phyloP scores from a whole-genome alignment of 2,329 filamentous ascomycete species.

The Zymoseptoria brevis region DNA sequence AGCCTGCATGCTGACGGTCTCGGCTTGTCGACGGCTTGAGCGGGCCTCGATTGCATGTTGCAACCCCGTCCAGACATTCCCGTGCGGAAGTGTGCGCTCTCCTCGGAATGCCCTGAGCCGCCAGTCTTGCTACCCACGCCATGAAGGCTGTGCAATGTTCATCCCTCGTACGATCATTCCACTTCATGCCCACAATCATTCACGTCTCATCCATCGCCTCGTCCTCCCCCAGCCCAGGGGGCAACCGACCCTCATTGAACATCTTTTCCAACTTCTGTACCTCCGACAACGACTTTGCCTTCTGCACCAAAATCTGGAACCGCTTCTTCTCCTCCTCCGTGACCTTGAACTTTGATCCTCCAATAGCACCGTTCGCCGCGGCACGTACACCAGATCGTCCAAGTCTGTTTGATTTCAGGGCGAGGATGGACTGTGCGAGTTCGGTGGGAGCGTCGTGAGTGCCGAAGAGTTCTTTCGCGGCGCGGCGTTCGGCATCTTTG shows the following conservation, averaged over 20 bases:
- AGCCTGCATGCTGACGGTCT: too few species aligned
- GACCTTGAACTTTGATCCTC: conserved; percentile 41
- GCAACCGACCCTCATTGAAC: conserved; percentile 79
- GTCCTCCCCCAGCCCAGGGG: conserved; percentile 33
- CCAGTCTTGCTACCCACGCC: not conserved
- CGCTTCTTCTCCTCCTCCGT: conserved; percentile 82
- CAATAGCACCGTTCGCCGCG: conserved; percentile 40
- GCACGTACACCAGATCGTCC: conserved; percentile 43
- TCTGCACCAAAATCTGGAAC: conserved; percentile 78
- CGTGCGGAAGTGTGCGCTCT: not conserved
- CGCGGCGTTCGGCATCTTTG: conserved; percentile 71
- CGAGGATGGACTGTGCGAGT: conserved; percentile 76
- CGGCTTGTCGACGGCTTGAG: not conserved
- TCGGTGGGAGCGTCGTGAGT: conserved; percentile 63
- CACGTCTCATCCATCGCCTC: conserved; percentile 30
- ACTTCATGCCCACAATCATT: conserved; percentile 1
- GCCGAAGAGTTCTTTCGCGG: conserved; percentile 76
- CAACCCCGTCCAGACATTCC: not conserved
- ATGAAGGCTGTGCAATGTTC: not conserved
- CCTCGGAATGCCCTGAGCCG: not conserved
- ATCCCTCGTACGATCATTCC: not conserved
- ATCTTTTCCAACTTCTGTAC: conserved; percentile 87
- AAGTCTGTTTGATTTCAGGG: conserved; percentile 60
- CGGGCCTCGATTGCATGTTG: not conserved
- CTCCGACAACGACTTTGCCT: conserved; percentile 81